phyloP scores from a whole-genome alignment of 176 grass and related monocot genomes.

The Phyllostachys edulis region DNA sequence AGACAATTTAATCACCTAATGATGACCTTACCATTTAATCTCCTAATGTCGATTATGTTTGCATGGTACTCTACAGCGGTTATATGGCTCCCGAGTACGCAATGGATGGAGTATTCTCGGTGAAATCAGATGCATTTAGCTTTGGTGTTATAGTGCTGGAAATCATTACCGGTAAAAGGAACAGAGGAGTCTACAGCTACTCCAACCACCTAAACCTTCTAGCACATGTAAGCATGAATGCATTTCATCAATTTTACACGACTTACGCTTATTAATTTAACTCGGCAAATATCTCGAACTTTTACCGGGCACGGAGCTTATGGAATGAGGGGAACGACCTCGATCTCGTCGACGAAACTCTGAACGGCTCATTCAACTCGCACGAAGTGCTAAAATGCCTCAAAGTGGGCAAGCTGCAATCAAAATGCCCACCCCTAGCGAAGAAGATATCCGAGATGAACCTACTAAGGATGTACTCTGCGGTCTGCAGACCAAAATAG shows the following conservation, averaged over 20 bases:
- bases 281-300: neutral
- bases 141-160: constrained; percentile 65
- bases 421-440: too few relatives aligned
- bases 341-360: constrained; percentile 40
- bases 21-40: neutral
- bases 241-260: neutral
- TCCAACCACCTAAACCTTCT: constrained; percentile 50
- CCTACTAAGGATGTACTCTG: too few relatives aligned
- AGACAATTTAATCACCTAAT: neutral
- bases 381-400: constrained; percentile 49
- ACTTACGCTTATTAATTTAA: neutral
- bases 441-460: too few relatives aligned
- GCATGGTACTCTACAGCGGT: constrained; percentile 26
- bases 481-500: too few relatives aligned
- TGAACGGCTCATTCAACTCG: constrained; percentile 39
- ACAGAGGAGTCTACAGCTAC: constrained; percentile 49
- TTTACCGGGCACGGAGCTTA: constrained; percentile 43
- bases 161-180: constrained; percentile 53
- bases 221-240: constrained; percentile 46
- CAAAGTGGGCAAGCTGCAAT: too few relatives aligned
- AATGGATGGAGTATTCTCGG: constrained; percentile 62
- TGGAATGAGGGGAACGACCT: constrained; percentile 44
- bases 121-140: constrained; percentile 76
- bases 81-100: constrained; percentile 72
- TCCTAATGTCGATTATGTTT: neutral